Base-by-base conservation (phyloP, 2,329 filamentous ascomycete genomes). In the Fusarium vanettenii region DNA sequence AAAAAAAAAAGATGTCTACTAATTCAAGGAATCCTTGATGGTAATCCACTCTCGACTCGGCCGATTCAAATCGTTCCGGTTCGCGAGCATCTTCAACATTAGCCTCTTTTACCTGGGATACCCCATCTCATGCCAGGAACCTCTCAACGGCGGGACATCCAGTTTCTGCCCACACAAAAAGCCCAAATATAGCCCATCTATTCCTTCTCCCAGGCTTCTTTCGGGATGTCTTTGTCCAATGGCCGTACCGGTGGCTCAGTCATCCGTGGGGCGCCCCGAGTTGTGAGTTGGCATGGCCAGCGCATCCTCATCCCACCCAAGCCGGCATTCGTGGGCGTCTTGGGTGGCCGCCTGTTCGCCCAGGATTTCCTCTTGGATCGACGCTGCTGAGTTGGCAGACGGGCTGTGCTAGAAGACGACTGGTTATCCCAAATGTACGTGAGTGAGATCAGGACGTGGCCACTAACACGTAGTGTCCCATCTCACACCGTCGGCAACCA, bases 221-320 rank as follows among this genome's bases (percentile, higher is more conserved):
- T 39, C 35, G 48, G 9, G 16, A 8, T 29, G 8, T 16, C 56
- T 27, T n/a, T 56, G 33, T 57, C 76, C 71, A 78, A 77, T 78
- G 37, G 61, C 20, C 50, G 22, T 66, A 64, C 69, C 66, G 43
- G 37, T 68, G 66, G 68, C 52, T 78, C 39, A 64, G 69, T 43
- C 70, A 71, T 65, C 41, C 64, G 65, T 60, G 65, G 48, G 72
- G 72, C 63, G 45, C 69, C 35, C 35, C 57, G 60, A 64, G 59
- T 67, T 52, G 63, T 78, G 77, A 72, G 77, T 74, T 79, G 77
- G 77, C 76, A 79, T 74, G 69, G 77, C 75, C 77, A 79, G 67
- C 77, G 77, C 77, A 79, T 79, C 75, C 66, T 64, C 71, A 71
- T 75, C 69, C 77, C 71, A 76, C 67, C 73, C 61, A 75, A 65